Percentiles rank a stretch among this genome's conserved stretches.
Conservation (phyloP, 805 yeast species). For the Grigorovia yakushimaensis region DNA sequence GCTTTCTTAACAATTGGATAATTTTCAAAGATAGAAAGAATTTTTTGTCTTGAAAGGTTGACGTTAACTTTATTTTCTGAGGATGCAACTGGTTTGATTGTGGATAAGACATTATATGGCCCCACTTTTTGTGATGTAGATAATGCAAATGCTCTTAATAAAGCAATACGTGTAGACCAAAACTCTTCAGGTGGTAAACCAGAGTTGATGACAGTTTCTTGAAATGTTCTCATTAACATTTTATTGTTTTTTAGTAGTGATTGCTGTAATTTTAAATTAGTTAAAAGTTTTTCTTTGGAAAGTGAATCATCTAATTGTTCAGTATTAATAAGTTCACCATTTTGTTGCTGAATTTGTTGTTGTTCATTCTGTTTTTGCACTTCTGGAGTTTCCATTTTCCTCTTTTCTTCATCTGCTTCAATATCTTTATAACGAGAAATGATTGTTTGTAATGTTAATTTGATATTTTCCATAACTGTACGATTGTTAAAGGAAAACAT, state of each 20-base stretch:
- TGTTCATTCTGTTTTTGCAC: conserved; percentile 1
- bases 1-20: conserved; percentile 89
- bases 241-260: conserved; percentile 61
- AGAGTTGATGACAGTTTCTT: conserved; percentile 75
- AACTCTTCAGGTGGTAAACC: conserved; percentile 74
- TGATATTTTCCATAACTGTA: conserved; percentile 66
- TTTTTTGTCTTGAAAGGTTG: conserved; percentile 81
- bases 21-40: conserved; percentile 80
- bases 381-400: conserved; percentile 12
- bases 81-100: conserved; percentile 89
- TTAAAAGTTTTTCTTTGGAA: conserved; percentile 49
- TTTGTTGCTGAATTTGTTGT: conserved; percentile 16
- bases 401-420: conserved; percentile 32
- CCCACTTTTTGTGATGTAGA: conserved; percentile 80
- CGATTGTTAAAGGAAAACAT: conserved; percentile 61
- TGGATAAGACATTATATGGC: conserved; percentile 85
- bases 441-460: conserved; percentile 55
- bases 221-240: conserved; percentile 60
- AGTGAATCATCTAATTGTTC: conserved; percentile 36
- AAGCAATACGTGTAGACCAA: conserved; percentile 75
- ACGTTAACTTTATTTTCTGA: conserved; percentile 91
- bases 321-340: conserved; percentile 28
- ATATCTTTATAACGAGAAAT: conserved; percentile 55
- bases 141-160: conserved; percentile 77
- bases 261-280: conserved; percentile 72